Percentiles rank a stretch among this genome's conserved stretches.
Evolutionary conservation across 345 rosid genomes (phyloP).

Genomic region (Populus nigra): DNA sequence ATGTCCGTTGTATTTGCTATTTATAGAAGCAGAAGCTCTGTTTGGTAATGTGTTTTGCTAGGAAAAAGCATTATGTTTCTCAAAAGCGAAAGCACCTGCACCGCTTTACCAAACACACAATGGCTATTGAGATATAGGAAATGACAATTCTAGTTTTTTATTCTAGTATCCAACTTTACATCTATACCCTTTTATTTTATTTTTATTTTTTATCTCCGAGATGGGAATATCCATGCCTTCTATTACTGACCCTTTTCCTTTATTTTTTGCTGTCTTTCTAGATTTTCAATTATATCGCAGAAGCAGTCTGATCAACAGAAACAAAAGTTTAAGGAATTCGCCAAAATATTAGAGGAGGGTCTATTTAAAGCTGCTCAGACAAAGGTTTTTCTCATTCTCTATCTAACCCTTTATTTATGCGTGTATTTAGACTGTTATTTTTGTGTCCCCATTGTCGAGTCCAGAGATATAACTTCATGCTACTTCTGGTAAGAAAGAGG

Average conservation of each 20-base stretch:
- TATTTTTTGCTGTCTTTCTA: slow-evolving; percentile 28
- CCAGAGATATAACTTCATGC: neutral
- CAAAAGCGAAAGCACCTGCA: neutral
- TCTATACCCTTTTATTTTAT: neutral
- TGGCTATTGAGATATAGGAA: neutral
- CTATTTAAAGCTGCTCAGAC: slow-evolving; percentile 58
- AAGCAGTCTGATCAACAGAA: slow-evolving; percentile 50
- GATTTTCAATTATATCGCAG: slow-evolving; percentile 47
- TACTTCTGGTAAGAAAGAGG: neutral
- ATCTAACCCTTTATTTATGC: neutral
- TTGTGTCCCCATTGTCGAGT: neutral
- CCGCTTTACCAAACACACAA: neutral
- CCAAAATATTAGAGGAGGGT: slow-evolving; percentile 85
- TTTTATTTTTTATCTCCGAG: neutral
- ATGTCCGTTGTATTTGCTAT: neutral
- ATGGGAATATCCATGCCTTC: neutral
- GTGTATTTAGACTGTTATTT: neutral
- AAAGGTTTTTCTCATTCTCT: slow-evolving; percentile 45
- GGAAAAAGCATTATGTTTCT: neutral
- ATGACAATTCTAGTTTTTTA: neutral
- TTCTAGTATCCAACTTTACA: neutral
- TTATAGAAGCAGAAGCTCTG: neutral
- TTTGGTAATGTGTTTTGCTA: neutral
- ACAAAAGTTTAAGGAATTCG: slow-evolving; percentile 50
- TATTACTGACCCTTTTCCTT: slow-evolving; percentile 5